These are phyloP conservation scores for Veloboletus limbatus DNA, from an alignment of 1,284 basidiomycete species.

Conservation along the genomic window DNA sequence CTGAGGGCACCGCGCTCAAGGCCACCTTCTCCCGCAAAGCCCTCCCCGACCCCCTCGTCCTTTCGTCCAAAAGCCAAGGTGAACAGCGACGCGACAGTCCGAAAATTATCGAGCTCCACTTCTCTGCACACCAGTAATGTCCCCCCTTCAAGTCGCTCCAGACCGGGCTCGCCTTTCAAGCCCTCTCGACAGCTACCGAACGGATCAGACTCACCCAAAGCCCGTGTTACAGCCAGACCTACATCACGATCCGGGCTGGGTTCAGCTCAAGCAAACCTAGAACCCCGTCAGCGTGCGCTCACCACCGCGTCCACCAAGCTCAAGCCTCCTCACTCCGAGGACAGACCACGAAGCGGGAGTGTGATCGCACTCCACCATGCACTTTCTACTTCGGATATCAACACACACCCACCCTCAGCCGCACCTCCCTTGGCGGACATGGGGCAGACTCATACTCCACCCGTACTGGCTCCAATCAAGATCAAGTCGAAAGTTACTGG, in stretches of 20 bases:
- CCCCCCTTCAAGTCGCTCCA: slow-evolving; percentile 17
- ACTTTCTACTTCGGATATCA: slow-evolving; percentile 29
- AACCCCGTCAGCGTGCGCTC: slow-evolving; percentile 38
- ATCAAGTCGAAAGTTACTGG: slow-evolving; percentile 59
- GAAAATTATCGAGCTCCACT: slow-evolving; percentile 40
- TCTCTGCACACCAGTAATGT: slow-evolving; percentile 22
- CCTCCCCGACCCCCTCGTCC: slow-evolving; percentile 32
- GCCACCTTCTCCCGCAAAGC: slow-evolving; percentile 49
- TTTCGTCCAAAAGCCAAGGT: slow-evolving; percentile 60
- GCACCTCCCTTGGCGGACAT: slow-evolving; percentile 13
- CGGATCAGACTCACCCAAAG: slow-evolving; percentile 19
- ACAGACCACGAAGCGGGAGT: slow-evolving; percentile 35
- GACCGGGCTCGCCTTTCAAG: slow-evolving; percentile 46
- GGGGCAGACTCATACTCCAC: slow-evolving; percentile 11
- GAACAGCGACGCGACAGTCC: slow-evolving; percentile 46
- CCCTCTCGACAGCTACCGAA: slow-evolving; percentile 26
- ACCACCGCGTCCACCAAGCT: slow-evolving; percentile 31
- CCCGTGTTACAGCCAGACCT: slow-evolving; percentile 24
- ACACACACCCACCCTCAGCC: slow-evolving; percentile 21
- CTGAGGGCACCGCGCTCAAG: slow-evolving; percentile 28
- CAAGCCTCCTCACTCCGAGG: slow-evolving; percentile 17
- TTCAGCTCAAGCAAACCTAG: no score
- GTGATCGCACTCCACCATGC: slow-evolving; percentile 35
- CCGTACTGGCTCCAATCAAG: slow-evolving; percentile 26
- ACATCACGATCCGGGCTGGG: no score